Percentiles rank a stretch among this genome's conserved stretches.
phyloP scores from a whole-genome alignment of 108 stramenopile species.

The Pinguiococcus pyrenoidosus region DNA sequence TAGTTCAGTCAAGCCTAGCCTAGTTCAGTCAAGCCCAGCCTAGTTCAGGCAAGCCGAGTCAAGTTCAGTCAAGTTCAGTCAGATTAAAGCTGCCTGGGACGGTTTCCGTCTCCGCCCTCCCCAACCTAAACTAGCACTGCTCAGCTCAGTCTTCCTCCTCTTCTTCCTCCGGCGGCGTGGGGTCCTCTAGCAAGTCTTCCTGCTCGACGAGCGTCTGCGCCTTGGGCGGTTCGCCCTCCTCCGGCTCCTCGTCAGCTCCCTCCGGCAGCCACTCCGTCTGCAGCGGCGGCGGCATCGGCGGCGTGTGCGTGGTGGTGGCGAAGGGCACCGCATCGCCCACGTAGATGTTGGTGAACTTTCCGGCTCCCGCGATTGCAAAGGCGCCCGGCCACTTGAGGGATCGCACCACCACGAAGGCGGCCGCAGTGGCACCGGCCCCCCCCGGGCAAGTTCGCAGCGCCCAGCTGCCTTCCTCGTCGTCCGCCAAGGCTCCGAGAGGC shows the following conservation, averaged over 20 bases:
- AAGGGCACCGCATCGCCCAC: slow-evolving; percentile 35
- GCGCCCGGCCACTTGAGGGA: slow-evolving; percentile 39
- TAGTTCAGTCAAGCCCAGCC: too few relatives aligned
- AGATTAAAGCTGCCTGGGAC: too few relatives aligned
- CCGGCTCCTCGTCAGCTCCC: slow-evolving; percentile 23
- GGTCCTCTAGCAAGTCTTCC: slow-evolving; percentile 26
- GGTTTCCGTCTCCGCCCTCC: too few relatives aligned
- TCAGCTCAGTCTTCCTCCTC: slow-evolving; percentile 17
- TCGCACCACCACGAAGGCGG: slow-evolving; percentile 7
- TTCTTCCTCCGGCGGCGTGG: slow-evolving; percentile 33
- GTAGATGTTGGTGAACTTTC: slow-evolving; percentile 35
- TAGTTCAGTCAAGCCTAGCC: too few relatives aligned
- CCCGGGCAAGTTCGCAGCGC: slow-evolving; percentile 25
- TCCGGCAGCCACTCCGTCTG: slow-evolving; percentile 30
- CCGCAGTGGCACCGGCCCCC: slow-evolving; percentile 20
- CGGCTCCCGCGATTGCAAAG: slow-evolving; percentile 31
- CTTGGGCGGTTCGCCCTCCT: slow-evolving; percentile 3
- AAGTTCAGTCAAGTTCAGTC: too few relatives aligned
- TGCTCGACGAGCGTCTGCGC: slow-evolving; percentile 17
- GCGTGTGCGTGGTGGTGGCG: slow-evolving; percentile 19
- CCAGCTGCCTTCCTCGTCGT: slow-evolving; percentile 34
- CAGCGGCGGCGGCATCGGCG: slow-evolving; percentile 26
- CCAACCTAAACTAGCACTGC: neutral
- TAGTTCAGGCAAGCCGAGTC: too few relatives aligned
- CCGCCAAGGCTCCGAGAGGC: slow-evolving; percentile 30